Base-by-base conservation (phyloP, 148 eudicot genomes). In the Rhododendron griersonianum region DNA sequence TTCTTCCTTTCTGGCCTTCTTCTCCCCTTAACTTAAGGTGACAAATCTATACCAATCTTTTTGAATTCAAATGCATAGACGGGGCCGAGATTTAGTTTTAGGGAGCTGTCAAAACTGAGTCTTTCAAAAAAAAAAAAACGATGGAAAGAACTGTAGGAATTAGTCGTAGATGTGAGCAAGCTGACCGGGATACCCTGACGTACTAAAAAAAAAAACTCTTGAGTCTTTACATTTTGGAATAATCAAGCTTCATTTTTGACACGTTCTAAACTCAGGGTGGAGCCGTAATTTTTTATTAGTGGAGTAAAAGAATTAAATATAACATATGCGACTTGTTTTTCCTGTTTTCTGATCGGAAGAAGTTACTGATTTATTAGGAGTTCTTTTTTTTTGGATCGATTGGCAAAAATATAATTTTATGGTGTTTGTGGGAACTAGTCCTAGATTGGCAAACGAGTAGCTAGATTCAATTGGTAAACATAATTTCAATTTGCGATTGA, bases 11-110 rank as follows among this genome's bases (percentile, higher is more conserved):
- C 81, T 95, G 98, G 95, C 98, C 99, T 61, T 89, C 96, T 80
- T 92, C 93, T 88, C 99, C 99, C 50, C 14, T 44, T 18, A 90
- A 93, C 89, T 89, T 96, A 37, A 94, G 98, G 99, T 96, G 85
- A 87, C 75, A 61, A 21, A 71, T 11, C 19, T 45, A 23, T 3
- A 45, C 51, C 33, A 16, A 35, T 75, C 45, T 33, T 13, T 18
- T 75, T 37, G n/a, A 37, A 75, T 39, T 39, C 5, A 75, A 16
- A 75, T 35, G 79, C 8, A 74, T 16, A 74, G 71, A n/a, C 14
- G 13, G 71, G 8, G 28, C 30, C 2, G 9, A n/a, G 11, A 63
- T 63, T 23, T 63, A 65, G 30, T 65, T 63, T 65, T 8, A 65
- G 30, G 30, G 11, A 63, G 69, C 28, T 7, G 3, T 63, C 69